Evolutionary conservation across 75 land plant genomes (phyloP), one percentile per base, ranked within the genome.

Genomic region (Isoetes taiwanensis): DNA sequence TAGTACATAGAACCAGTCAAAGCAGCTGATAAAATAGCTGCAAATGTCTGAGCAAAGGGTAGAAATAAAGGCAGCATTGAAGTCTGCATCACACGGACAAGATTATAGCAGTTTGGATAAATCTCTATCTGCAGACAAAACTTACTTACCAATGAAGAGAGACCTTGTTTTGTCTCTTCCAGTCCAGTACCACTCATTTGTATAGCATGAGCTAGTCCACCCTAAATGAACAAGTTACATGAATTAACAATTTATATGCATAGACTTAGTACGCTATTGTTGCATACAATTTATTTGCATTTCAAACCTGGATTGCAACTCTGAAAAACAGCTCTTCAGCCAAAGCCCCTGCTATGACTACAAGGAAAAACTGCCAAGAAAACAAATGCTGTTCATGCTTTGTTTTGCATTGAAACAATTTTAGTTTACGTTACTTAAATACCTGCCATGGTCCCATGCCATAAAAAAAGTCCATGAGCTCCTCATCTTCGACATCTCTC

Each of bases 361-460:
- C 64, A 11, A 85, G 73, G 23, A 87, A 64, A 32, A 90, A 80
- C 87, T 87, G 71, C 62, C 62, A 63, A 17, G 9, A 46, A 37
- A 37, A 37, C 14, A 9, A 37, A 37, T 37, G n/a, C n/a, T n/a
- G n/a, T n/a, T n/a, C n/a, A 37, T 37, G 39, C 14, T 37, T 9
- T 37, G 39, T n/a, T n/a, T n/a, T n/a, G n/a, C n/a, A n/a, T n/a
- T n/a, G n/a, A n/a, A n/a, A n/a, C n/a, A n/a, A n/a, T n/a, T n/a
- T n/a, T n/a, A n/a, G n/a, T n/a, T n/a, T n/a, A n/a, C n/a, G n/a
- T n/a, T 1, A 24, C n/a, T 12, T 32, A 56, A 17, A 33, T 50
- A 71, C 94, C 94, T 90, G 93, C 93, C 86, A 90, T 3, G 75
- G 76, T 11, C 85, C 78, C 94, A 90, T 82, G 3, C 96, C 96